These are phyloP conservation scores for Cytospora piceae DNA, from an alignment of 2,329 filamentous ascomycete genomes.

Conservation along the genomic window DNA sequence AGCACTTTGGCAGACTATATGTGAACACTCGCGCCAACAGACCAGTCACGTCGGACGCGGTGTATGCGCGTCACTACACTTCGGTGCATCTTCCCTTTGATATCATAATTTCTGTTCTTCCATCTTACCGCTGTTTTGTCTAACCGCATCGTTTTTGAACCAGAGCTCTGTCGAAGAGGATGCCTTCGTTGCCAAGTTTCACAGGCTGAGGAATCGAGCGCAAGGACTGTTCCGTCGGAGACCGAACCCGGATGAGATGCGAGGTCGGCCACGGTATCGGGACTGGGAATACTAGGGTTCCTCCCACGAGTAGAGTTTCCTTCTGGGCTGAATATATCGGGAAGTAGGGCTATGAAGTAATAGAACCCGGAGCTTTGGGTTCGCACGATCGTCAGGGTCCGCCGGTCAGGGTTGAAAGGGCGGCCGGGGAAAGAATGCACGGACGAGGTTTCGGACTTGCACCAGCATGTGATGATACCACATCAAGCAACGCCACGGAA, in stretches of 20 bases:
- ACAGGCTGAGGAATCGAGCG: conserved; percentile 23
- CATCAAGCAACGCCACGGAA: neutral
- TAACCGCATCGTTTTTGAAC: neutral
- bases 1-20: conserved; percentile 7
- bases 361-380: neutral
- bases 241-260: conserved; percentile 4
- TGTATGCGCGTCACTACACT: conserved; percentile 27
- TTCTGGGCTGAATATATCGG: neutral
- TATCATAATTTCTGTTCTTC: neutral
- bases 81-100: conserved; percentile 13
- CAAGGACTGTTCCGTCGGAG: conserved; percentile 24
- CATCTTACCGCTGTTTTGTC: neutral
- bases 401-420: neutral
- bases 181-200: conserved; percentile 18
- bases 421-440: neutral
- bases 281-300: conserved; percentile 17
- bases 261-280: conserved; percentile 24
- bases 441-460: neutral
- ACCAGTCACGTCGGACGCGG: conserved; percentile 13
- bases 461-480: neutral
- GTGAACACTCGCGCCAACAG: neutral
- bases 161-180: conserved; percentile 21
- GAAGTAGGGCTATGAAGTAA: neutral
- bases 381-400: too few species aligned
- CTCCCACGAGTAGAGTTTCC: neutral